Conservation (phyloP, 1,284 basidiomycete species). For the Puccinia hordei region DNA sequence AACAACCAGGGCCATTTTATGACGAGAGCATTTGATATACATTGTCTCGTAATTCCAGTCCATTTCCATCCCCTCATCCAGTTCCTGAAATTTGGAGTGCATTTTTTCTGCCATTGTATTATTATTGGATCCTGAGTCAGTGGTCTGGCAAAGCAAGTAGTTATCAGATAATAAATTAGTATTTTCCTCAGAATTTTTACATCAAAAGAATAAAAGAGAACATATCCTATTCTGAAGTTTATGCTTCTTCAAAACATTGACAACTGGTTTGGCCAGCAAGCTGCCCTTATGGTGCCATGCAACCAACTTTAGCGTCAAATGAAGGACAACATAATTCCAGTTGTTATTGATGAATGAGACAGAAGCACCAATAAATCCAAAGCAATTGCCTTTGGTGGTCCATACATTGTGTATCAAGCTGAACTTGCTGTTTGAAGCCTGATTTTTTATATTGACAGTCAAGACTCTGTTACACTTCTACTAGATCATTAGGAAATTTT, state of each 20-base stretch:
- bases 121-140: constrained; percentile 15
- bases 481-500: neutral
- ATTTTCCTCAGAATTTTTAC: neutral
- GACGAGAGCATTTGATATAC: constrained; percentile 11
- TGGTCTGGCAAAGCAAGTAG: constrained; percentile 16
- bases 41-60: neutral
- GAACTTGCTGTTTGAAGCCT: neutral
- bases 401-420: neutral
- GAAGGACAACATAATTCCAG: neutral
- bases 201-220: neutral
- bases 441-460: neutral
- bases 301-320: constrained; percentile 3
- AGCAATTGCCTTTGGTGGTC: constrained; percentile 12
- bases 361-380: constrained; percentile 11
- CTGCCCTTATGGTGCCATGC: constrained; percentile 9
- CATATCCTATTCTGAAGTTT: neutral
- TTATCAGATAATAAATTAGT: neutral
- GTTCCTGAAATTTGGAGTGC: neutral
- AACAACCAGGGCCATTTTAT: constrained; percentile 22
- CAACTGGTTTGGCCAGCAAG: neutral
- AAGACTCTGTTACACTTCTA: neutral
- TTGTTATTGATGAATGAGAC: constrained; percentile 2
- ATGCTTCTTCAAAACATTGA: constrained; percentile 7
- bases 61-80: neutral
- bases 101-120: constrained; percentile 12